Conservation (phyloP, 805 yeast genomes). For the Suhomyces sp. region DNA sequence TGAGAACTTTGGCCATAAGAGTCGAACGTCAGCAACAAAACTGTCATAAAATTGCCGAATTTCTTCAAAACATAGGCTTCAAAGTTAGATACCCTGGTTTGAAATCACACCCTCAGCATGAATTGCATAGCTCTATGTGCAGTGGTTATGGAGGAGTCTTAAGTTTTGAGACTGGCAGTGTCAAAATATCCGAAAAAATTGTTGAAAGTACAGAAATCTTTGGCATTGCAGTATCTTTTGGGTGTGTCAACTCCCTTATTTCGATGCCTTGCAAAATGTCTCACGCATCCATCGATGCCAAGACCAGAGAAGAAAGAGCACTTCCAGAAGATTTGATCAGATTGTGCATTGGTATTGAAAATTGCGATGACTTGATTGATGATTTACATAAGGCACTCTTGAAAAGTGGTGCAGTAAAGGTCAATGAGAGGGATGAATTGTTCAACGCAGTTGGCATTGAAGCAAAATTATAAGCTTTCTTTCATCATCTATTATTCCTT, state of each 20-base stretch:
- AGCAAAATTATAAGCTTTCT: slow-evolving; percentile 18
- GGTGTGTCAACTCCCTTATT: slow-evolving; percentile 88
- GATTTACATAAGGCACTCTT: slow-evolving; percentile 73
- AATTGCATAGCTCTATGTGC: slow-evolving; percentile 71
- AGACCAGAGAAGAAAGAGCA: slow-evolving; percentile 80
- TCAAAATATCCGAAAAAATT: slow-evolving; percentile 61
- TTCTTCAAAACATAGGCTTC: slow-evolving; percentile 64
- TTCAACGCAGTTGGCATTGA: slow-evolving; percentile 36
- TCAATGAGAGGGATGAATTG: slow-evolving; percentile 39
- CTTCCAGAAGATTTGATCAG: slow-evolving; percentile 91
- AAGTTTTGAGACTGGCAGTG: slow-evolving; percentile 81
- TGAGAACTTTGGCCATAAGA: slow-evolving; percentile 83
- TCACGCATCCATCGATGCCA: slow-evolving; percentile 92
- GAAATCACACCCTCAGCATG: slow-evolving; percentile 75
- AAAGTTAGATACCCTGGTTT: slow-evolving; percentile 86
- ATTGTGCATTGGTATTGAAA: slow-evolving; percentile 89
- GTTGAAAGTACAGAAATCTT: slow-evolving; percentile 75
- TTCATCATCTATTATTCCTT: neutral
- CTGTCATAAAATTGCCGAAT: slow-evolving; percentile 71
- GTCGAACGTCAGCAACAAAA: slow-evolving; percentile 80
- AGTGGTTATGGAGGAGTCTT: slow-evolving; percentile 88
- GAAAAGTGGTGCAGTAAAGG: slow-evolving; percentile 56
- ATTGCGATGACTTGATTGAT: slow-evolving; percentile 71
- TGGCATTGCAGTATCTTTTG: slow-evolving; percentile 90
- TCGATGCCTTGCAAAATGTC: slow-evolving; percentile 96